Percentiles rank a stretch among this genome's conserved stretches.
Evolutionary conservation across 371 early-diverging fungal genomes (phyloP).

Genomic region (Rhizopus arrhizus): DNA sequence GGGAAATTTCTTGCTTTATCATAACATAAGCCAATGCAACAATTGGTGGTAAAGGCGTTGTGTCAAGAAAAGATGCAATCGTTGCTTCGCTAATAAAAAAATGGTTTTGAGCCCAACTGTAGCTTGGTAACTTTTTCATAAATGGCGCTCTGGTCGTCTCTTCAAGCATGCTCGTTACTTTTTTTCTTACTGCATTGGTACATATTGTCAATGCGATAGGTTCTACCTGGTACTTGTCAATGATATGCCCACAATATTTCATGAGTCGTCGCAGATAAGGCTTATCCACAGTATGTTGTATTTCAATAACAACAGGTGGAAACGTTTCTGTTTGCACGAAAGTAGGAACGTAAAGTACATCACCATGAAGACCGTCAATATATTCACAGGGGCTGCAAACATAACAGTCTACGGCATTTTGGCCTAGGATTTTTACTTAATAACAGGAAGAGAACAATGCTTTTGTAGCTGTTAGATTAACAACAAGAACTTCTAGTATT

Average conservation of each 20-base stretch:
- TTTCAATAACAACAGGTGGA: conserved; percentile 18
- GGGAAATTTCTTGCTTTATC: conserved; percentile 10
- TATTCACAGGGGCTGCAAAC: conserved; percentile 11
- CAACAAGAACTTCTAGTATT: conserved; percentile 13
- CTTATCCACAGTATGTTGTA: conserved; percentile 20
- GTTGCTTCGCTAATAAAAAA: too few relatives aligned
- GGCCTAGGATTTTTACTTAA: neutral
- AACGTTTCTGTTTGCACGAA: conserved; percentile 9
- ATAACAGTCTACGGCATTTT: conserved; percentile 2
- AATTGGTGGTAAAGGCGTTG: conserved; percentile 8
- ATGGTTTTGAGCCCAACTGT: too few relatives aligned
- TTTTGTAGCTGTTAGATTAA: too few relatives aligned
- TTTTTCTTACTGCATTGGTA: conserved; percentile 7
- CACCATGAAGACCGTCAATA: conserved; percentile 27
- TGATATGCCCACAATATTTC: conserved; percentile 19
- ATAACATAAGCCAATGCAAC: conserved; percentile 17
- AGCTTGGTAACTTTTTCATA: too few relatives aligned
- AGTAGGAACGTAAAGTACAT: conserved; percentile 16
- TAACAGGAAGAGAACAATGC: too few relatives aligned
- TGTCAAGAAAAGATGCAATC: conserved; percentile 4
- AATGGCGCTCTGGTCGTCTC: neutral
- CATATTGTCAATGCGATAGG: conserved; percentile 20
- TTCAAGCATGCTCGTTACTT: neutral
- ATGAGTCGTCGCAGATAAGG: conserved; percentile 42
- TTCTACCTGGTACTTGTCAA: conserved; percentile 21